phyloP scores from a whole-genome alignment of 2,329 filamentous ascomycete species.

The Acephala macrosclerotiorum region DNA sequence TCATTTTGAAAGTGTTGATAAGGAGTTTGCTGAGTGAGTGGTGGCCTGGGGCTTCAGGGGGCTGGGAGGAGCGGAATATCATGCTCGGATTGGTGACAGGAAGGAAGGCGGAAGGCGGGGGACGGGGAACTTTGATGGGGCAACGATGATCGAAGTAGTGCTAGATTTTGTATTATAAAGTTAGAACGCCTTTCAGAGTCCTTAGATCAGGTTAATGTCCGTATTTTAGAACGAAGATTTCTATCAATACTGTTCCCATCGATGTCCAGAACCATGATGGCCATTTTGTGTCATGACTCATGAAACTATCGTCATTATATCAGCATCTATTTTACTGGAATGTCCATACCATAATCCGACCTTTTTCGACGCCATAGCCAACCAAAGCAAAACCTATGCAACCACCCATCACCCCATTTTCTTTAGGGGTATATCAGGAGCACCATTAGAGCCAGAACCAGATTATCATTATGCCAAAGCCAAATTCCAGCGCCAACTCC shows the following conservation, averaged over 20 bases:
- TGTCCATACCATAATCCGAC: not conserved
- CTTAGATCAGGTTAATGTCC: not conserved
- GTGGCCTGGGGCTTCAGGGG: too few species aligned
- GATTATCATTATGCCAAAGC: too few species aligned
- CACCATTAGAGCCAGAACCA: not conserved
- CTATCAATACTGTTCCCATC: not conserved
- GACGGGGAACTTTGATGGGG: not conserved
- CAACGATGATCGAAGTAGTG: not conserved
- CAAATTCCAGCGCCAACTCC: too few species aligned
- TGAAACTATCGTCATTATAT: not conserved
- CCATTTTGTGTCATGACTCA: too few species aligned
- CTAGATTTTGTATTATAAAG: not conserved
- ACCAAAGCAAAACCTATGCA: not conserved
- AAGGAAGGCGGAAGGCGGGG: not conserved
- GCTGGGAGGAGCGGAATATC: not conserved
- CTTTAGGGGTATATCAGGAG: not conserved
- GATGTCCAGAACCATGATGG: not conserved
- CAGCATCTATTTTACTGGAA: not conserved
- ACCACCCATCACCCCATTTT: not conserved
- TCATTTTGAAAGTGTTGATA: slow-evolving; percentile 26
- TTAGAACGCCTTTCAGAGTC: not conserved
- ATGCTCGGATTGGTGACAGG: too few species aligned
- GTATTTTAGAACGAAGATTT: not conserved
- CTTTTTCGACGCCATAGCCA: not conserved
- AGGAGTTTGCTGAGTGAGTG: slow-evolving; percentile 17